Conservation (phyloP, 202 grass and related monocot species). For the Zizania palustris region DNA sequence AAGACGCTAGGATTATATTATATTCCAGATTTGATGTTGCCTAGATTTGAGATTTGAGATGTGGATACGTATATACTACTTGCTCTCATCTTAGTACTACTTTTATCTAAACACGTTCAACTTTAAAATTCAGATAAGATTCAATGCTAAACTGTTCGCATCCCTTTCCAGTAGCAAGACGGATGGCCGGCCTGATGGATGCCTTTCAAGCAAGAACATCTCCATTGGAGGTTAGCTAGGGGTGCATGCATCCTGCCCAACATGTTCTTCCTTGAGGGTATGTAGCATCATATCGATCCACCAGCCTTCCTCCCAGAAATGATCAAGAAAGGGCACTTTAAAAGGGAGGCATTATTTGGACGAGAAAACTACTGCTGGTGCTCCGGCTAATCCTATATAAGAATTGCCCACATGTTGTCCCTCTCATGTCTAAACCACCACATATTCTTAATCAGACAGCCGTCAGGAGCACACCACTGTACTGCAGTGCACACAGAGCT, state of each 20-base stretch:
- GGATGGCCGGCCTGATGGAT: too few species aligned
- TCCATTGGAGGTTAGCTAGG: constrained; percentile 28
- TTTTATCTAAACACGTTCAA: too few species aligned
- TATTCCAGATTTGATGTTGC: not conserved
- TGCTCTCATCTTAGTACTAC: too few species aligned
- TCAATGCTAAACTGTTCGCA: too few species aligned
- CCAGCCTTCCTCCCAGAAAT: constrained; percentile 40
- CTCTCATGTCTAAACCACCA: constrained; percentile 18
- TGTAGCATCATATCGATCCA: constrained; percentile 68
- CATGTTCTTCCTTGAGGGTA: constrained; percentile 12
- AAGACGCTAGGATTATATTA: not conserved
- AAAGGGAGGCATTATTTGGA: constrained; percentile 43
- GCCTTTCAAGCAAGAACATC: not conserved
- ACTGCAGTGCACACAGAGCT: not conserved
- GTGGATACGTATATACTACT: not conserved
- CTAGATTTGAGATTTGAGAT: constrained; percentile 13
- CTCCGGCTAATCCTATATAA: not conserved
- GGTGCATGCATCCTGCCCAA: constrained; percentile 58
- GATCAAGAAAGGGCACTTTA: constrained; percentile 26
- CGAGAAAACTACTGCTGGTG: constrained; percentile 27
- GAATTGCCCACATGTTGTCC: constrained; percentile 12
- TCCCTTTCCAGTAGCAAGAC: too few species aligned
- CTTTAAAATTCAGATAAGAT: too few species aligned
- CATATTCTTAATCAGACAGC: constrained; percentile 21
- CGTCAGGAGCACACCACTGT: not conserved